Evolutionary conservation across 78 protist species (phyloP).

Genomic region (Anaeramoeba ignava): DNA sequence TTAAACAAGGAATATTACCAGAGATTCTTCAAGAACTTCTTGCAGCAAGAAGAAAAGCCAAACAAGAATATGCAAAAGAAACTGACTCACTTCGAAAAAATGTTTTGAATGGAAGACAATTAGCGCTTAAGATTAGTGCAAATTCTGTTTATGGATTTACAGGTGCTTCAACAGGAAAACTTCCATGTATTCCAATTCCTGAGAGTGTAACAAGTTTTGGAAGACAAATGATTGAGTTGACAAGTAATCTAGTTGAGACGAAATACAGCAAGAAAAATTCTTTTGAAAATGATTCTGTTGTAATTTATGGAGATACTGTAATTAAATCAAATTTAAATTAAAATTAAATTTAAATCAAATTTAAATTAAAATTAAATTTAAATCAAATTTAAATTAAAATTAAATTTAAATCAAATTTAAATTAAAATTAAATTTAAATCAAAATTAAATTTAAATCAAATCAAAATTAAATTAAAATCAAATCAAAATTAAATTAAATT

Average conservation of each 20-base stretch:
- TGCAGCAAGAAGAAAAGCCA: slow-evolving; percentile 86
- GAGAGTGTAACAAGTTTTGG: slow-evolving; percentile 93
- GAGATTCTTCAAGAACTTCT: slow-evolving; percentile 82
- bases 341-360: too few relatives aligned
- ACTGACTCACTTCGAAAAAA: slow-evolving; percentile 76
- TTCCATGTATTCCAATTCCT: slow-evolving; percentile 91
- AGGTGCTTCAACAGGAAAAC: slow-evolving; percentile 89
- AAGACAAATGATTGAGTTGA: slow-evolving; percentile 86
- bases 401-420: too few relatives aligned
- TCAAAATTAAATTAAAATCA: too few relatives aligned
- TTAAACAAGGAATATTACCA: slow-evolving; percentile 86
- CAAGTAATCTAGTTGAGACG: slow-evolving; percentile 60
- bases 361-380: too few relatives aligned
- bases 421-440: too few relatives aligned
- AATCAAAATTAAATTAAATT: too few relatives aligned
- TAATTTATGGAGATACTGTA: slow-evolving; percentile 95
- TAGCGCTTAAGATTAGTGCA: slow-evolving; percentile 95
- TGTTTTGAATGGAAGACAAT: slow-evolving; percentile 96
- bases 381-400: too few relatives aligned
- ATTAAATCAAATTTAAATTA: too few relatives aligned
- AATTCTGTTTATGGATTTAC: slow-evolving; percentile 99
- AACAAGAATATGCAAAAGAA: slow-evolving; percentile 36
- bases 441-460: too few relatives aligned
- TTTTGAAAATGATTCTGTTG: slow-evolving; percentile 54
- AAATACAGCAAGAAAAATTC: slow-evolving; percentile 71